Evolutionary conservation across 768 basidiomycete genomes (phyloP), one percentile per base, ranked within the genome.

Genomic region (Lenzites betulinus): DNA sequence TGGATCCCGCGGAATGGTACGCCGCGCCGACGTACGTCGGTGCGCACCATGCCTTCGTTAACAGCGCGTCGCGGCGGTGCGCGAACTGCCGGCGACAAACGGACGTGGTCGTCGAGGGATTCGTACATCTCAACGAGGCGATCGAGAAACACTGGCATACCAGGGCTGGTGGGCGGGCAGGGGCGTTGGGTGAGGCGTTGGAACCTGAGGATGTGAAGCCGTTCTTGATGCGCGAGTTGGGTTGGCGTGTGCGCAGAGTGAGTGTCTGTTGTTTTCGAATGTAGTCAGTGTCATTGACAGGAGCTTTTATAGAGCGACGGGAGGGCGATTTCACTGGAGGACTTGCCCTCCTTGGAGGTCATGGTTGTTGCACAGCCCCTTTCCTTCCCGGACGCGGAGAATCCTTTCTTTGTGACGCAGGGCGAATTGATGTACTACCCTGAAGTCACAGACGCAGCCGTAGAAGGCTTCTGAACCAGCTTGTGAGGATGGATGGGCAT

Each of bases 11-110:
- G 77, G 15, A 70, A 67, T 22, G 73, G 81, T 51, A 69, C 35
- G 30, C 74, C 7, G 58, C 60, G 67, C 71, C 62, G 7, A 30
- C 49, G 54, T 77, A 76, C 61, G 78, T 81, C 39, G 83, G 80
- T n/a, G 69, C 76, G 1, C 76, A 79, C 66, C 68, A 73, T 57
- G 77, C 74, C 23, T 83, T 83, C 64, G 79, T 78, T 35, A 78
- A 75, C 54, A 68, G 63, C 49, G 33, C 54, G 35, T 51, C 70
- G 20, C 73, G 69, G 7, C 69, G 69, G 9, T 81, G 81, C 61
- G 75, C 69, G 20, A 81, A 81, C 62, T 81, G 79, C 66, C 60
- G 59, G 25, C n/a, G 49, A 23, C 58, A 63, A 13, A 51, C 33
- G 12, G 51, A 60, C 43, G 15, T 54, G 18, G 51, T 63, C 35